Evolutionary conservation across 2,329 filamentous ascomycete genomes (phyloP).

Genomic region (Botryotinia narcissicola): DNA sequence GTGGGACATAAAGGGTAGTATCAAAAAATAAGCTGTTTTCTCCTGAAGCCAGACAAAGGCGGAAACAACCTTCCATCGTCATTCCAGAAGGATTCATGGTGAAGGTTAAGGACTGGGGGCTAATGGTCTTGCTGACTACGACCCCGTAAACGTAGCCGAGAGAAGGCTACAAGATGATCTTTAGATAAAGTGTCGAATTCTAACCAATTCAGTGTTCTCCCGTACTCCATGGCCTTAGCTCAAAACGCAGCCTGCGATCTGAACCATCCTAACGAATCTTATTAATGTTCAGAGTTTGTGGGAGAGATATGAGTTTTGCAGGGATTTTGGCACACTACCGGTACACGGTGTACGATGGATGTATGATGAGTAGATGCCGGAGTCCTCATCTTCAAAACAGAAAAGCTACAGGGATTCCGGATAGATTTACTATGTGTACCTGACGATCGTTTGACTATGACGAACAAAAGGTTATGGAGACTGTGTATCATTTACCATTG

Average conservation of each 20-base stretch:
- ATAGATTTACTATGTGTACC: background rate
- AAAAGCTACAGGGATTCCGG: background rate
- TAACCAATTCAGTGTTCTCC: background rate
- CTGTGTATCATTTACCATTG: background rate
- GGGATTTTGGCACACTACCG: background rate
- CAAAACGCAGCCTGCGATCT: too few species aligned
- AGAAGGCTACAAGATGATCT: too few species aligned
- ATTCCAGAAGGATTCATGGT: conserved; percentile 6
- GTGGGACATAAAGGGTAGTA: background rate
- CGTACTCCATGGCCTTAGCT: background rate
- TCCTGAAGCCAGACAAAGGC: background rate
- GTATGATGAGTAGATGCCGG: background rate
- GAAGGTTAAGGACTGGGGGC: background rate
- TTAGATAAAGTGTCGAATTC: background rate
- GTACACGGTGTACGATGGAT: background rate
- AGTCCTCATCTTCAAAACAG: background rate
- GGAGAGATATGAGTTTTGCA: background rate
- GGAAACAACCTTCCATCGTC: background rate
- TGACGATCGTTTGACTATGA: background rate
- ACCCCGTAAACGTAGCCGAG: background rate
- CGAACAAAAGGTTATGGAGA: background rate
- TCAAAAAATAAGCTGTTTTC: background rate
- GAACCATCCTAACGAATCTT: background rate
- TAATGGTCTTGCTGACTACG: background rate
- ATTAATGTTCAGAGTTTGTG: background rate